A percentile compares a stretch with the other conserved stretches of the same genome.
Evolutionary conservation across 495 filamentous ascomycete genomes (phyloP).

Genomic region (Hypoxylon lienhwacheense): DNA sequence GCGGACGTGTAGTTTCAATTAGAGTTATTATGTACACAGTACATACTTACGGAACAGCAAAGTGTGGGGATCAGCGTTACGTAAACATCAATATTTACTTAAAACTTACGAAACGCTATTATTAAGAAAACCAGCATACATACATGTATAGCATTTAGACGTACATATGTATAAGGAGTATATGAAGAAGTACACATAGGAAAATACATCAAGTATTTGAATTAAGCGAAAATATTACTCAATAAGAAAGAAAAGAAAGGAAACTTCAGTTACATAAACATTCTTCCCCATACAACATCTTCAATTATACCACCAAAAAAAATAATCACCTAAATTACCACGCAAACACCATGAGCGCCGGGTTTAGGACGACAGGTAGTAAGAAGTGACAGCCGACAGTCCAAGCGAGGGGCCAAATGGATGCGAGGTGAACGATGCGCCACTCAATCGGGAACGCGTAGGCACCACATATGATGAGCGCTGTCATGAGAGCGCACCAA

Average conservation of each 20-base stretch:
- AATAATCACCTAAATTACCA: slow-evolving; percentile 46
- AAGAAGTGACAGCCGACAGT: slow-evolving; percentile 60
- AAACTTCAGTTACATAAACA: too few species aligned
- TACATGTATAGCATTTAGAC: too few species aligned
- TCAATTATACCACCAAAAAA: background rate
- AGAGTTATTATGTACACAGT: background rate
- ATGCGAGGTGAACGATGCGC: slow-evolving; percentile 58
- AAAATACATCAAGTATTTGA: too few species aligned
- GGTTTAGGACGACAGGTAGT: slow-evolving; percentile 63
- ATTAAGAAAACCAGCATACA: too few species aligned
- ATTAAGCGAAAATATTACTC: too few species aligned
- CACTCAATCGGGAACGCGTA: slow-evolving; percentile 53
- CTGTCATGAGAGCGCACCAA: slow-evolving; percentile 52
- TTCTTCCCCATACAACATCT: background rate
- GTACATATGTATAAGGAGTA: background rate
- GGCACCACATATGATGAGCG: slow-evolving; percentile 52
- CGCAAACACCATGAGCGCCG: slow-evolving; percentile 67
- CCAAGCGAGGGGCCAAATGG: slow-evolving; percentile 60
- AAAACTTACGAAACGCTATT: too few species aligned
- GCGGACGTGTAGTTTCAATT: slow-evolving; percentile 15
- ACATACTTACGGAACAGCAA: background rate
- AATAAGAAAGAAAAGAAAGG: too few species aligned
- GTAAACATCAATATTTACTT: too few species aligned
- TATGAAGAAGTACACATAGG: too few species aligned
- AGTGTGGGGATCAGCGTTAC: slow-evolving; percentile 11